A percentile compares a stretch with the other conserved stretches of the same genome.
phyloP scores from a whole-genome alignment of 106 monocot species.

The Xerophyta viscosa region DNA sequence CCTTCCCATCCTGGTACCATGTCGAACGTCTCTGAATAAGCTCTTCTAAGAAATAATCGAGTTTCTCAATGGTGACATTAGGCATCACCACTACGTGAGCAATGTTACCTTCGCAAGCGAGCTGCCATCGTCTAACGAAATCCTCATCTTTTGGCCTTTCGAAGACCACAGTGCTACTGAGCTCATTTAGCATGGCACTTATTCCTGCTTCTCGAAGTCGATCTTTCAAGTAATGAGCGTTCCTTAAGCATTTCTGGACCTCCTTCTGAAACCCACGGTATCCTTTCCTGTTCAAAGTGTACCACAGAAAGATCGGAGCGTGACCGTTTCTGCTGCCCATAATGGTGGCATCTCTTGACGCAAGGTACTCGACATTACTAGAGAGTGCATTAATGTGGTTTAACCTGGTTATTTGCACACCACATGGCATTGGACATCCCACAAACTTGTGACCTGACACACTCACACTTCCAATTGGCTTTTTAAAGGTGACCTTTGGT shows the following conservation, averaged over 20 bases:
- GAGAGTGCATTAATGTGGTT: slow-evolving; percentile 71
- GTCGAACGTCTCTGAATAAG: slow-evolving; percentile 17
- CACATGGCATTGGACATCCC: slow-evolving; percentile 83
- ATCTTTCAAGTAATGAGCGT: slow-evolving; percentile 80
- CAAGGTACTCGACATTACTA: slow-evolving; percentile 84
- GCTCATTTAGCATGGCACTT: slow-evolving; percentile 92
- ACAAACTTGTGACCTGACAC: slow-evolving; percentile 89
- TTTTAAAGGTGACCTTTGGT: slow-evolving; percentile 40
- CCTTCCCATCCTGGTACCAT: slow-evolving; percentile 1
- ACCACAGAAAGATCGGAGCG: slow-evolving; percentile 87
- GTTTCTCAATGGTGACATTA: slow-evolving; percentile 73
- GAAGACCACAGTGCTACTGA: slow-evolving; percentile 94
- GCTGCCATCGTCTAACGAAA: slow-evolving; percentile 82
- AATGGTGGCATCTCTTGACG: slow-evolving; percentile 87
- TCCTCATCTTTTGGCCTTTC: slow-evolving; percentile 82
- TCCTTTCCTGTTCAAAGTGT: slow-evolving; percentile 82
- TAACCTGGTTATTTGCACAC: slow-evolving; percentile 71
- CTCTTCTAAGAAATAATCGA: slow-evolving; percentile 67
- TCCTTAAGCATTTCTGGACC: slow-evolving; percentile 89
- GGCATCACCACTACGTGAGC: slow-evolving; percentile 99
- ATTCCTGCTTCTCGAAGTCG: slow-evolving; percentile 56
- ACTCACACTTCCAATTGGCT: slow-evolving; percentile 74
- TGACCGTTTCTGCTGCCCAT: slow-evolving; percentile 93
- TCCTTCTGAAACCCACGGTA: slow-evolving; percentile 69
- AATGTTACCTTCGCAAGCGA: slow-evolving; percentile 76